Percentiles rank a stretch among this genome's conserved stretches.
Conservation (phyloP, 1,139 yeast species). For the Zygoascus hellenicus region DNA sequence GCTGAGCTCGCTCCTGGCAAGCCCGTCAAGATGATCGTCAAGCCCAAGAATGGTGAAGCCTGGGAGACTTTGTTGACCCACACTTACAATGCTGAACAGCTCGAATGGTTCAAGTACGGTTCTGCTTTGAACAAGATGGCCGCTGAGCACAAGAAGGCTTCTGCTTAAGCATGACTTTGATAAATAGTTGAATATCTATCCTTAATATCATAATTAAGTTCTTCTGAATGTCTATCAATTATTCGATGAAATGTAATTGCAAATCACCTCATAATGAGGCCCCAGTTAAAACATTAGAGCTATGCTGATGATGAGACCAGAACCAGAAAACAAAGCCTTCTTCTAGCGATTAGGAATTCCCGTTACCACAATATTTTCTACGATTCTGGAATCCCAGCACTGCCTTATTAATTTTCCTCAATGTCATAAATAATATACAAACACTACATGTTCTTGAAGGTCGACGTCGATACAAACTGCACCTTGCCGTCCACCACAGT, state of each 20-base stretch:
- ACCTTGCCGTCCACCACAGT: constrained; percentile 26
- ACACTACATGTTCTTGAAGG: constrained; percentile 13
- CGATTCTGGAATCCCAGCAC: too few species aligned
- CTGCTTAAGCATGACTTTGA: background rate
- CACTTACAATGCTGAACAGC: constrained; percentile 93
- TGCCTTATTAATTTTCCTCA: too few species aligned
- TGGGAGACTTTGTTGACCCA: constrained; percentile 91
- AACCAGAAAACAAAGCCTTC: too few species aligned
- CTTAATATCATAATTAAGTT: too few species aligned
- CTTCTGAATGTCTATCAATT: too few species aligned
- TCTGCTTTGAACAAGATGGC: constrained; percentile 99
- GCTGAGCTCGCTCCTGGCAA: constrained; percentile 89
- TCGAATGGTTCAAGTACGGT: constrained; percentile 99
- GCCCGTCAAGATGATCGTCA: constrained; percentile 78
- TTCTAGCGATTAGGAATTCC: background rate
- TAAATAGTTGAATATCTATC: background rate
- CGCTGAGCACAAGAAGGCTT: constrained; percentile 28
- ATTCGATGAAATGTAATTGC: too few species aligned
- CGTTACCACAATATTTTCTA: too few species aligned
- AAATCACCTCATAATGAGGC: too few species aligned
- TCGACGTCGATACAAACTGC: constrained; percentile 20
- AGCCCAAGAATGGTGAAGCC: constrained; percentile 75
- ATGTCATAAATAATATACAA: too few species aligned
- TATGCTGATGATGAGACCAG: too few species aligned
- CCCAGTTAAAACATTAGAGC: too few species aligned